phyloP scores from a whole-genome alignment of 768 basidiomycete species.

The Cystobasidium ongulense region DNA sequence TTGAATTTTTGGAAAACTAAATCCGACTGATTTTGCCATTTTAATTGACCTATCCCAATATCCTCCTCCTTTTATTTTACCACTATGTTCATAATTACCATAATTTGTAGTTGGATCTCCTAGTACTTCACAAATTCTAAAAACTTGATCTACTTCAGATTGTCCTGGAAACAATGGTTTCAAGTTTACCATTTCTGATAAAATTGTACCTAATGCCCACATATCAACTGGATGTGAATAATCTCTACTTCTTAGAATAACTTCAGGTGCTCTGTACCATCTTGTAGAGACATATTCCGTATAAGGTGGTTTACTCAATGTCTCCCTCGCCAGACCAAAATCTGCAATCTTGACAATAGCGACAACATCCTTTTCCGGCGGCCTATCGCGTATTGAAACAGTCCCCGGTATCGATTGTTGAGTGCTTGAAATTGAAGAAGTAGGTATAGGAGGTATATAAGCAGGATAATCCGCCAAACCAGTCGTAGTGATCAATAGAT shows the following conservation, averaged over 20 bases:
- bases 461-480: constrained; percentile 85
- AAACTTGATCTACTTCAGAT: constrained; percentile 85
- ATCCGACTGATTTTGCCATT: constrained; percentile 78
- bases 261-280: constrained; percentile 98
- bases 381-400: constrained; percentile 34
- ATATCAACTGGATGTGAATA: constrained; percentile 97
- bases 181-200: constrained; percentile 91
- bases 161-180: constrained; percentile 91
- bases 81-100: constrained; percentile 63
- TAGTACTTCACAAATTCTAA: constrained; percentile 78
- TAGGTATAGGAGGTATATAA: constrained; percentile 41
- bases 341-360: constrained; percentile 97
- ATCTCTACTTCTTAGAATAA: constrained; percentile 78
- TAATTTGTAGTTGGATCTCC: constrained; percentile 83
- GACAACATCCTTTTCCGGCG: constrained; percentile 83
- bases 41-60: constrained; percentile 75
- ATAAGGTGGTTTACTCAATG: constrained; percentile 77
- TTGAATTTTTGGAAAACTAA: constrained; percentile 65
- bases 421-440: background rate
- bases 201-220: constrained; percentile 98
- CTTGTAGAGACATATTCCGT: constrained; percentile 99
- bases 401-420: background rate
- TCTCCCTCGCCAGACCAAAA: constrained; percentile 92
- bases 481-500: constrained; percentile 94
- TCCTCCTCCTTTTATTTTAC: constrained; percentile 71